Evolutionary conservation across 23 red algal genomes (phyloP), one percentile per base, ranked within the genome.

Genomic region (Gracilaria gracilis): DNA sequence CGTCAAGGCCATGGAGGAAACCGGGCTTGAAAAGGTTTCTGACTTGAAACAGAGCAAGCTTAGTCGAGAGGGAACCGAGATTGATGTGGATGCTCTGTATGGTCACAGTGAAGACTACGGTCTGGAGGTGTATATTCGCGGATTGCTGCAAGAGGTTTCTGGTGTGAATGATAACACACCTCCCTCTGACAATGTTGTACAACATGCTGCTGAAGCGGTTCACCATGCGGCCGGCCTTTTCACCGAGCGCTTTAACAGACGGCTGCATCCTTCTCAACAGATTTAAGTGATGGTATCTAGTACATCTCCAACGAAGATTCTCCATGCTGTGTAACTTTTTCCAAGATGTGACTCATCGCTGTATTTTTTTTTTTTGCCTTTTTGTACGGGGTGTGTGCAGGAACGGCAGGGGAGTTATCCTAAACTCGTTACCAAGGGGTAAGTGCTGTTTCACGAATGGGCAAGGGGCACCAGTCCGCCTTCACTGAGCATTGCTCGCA

Each of bases 61-160:
- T 8, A 36, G 62, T 20, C 25, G 46, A 3, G 66, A 75, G 16
- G 25, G 31, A 16, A 58, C 58, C 24, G 83, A 69, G 38, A 58
- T 81, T 61, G 57, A 61, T 31, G 77, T 61, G 57, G 77, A 81
- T 31, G 49, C 55, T 1, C 34, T 81, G 34, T 81, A 57, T 31
- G 77, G 51, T 59, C 77, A 57, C 1, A 87, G 64, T 34, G 83
- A 87, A 1, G 83, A 87, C 53, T 87, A 58, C 47, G 83, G 83
- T 4, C 38, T 70, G 34, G 83, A 87, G 46, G 57, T 87, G 50
- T 87, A 74, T 67, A 57, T 87, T 5, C 65, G 51, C 19, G 36
- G 32, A 17, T 29, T 87, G 42, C 66, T 87, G 66, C 48, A 87
- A n/a, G 83, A 87, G 64, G 83, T 87, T 0, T 61, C 80, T 4